Conservation (phyloP, 2,329 filamentous ascomycete genomes). For the Botrytis porri region DNA sequence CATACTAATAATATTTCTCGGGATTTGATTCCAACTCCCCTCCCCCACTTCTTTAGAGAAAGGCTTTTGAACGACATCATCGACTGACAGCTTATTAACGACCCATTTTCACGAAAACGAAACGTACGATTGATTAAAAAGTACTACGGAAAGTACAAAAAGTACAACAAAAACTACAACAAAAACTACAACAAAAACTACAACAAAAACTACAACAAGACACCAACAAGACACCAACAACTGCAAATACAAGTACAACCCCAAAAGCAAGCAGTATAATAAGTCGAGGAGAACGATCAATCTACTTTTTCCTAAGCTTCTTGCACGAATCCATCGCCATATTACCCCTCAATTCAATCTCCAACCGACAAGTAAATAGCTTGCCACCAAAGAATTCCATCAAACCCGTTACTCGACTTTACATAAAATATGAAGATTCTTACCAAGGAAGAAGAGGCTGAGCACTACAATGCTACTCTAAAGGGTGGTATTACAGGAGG, state of each 20-base stretch:
- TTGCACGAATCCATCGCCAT: not conserved
- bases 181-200: not conserved
- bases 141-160: no score
- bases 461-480: conserved; percentile 78
- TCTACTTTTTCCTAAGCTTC: not conserved
- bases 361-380: not conserved
- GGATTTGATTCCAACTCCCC: not conserved
- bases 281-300: not conserved
- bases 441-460: conserved; percentile 86
- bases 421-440: conserved; percentile 77
- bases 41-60: not conserved
- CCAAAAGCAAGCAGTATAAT: not conserved
- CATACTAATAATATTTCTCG: not conserved
- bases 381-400: not conserved
- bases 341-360: not conserved
- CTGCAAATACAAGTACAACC: not conserved
- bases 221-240: not conserved
- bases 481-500: conserved; percentile 77
- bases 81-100: not conserved
- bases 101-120: not conserved
- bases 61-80: conserved; percentile 8
- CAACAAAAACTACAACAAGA: not conserved
- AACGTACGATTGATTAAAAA: not conserved
- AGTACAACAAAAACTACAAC: no score
- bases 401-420: not conserved